phyloP scores from a whole-genome alignment of 306 rosid genomes.

The Quercus dentata region DNA sequence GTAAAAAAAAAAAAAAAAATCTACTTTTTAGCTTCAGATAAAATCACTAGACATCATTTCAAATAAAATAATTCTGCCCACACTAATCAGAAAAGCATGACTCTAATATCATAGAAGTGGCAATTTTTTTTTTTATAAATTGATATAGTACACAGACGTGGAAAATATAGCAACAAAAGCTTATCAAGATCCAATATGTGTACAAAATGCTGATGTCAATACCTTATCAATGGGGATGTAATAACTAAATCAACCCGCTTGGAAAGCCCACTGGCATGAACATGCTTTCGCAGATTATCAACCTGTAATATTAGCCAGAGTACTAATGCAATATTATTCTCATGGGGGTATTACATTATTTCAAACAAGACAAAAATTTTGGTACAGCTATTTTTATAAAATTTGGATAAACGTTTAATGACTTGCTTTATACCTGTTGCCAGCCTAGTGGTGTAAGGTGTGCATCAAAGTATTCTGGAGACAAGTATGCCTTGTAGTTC shows the following conservation, averaged over 20 bases:
- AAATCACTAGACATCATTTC: not conserved
- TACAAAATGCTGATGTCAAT: not conserved
- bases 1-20: not conserved
- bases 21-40: not conserved
- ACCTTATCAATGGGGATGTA: constrained; percentile 50
- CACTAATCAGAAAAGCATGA: not conserved
- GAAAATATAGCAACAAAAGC: not conserved
- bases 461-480: constrained; percentile 52
- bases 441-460: constrained; percentile 51
- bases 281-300: constrained; percentile 53
- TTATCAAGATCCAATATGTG: not conserved
- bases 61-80: not conserved
- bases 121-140: too few relatives aligned
- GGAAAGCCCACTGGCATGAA: constrained; percentile 37
- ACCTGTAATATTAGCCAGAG: constrained; percentile 24
- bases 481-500: constrained; percentile 43
- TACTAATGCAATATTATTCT: not conserved
- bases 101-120: not conserved
- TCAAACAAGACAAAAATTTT: not conserved
- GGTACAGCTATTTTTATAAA: not conserved
- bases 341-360: not conserved
- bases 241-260: constrained; percentile 48
- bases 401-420: not conserved
- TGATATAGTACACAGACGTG: not conserved
- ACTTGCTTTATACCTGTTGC: constrained; percentile 44